These are phyloP conservation scores for Tylopilus rubrobrunneus DNA, from an alignment of 768 basidiomycete genomes.

Conservation along the genomic window DNA sequence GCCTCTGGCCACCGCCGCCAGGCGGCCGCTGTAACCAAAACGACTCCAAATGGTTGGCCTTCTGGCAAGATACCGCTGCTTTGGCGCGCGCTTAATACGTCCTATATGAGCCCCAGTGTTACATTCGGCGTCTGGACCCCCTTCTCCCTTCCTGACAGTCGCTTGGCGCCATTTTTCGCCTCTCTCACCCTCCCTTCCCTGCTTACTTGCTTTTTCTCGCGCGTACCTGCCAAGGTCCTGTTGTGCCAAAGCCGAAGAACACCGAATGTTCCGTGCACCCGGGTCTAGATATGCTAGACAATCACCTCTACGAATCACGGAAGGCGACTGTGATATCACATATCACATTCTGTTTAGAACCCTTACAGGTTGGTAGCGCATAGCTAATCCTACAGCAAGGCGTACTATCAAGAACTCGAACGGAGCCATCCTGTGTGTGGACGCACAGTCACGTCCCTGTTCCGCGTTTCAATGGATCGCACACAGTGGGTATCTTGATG, in stretches of 20 bases:
- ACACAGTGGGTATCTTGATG: no score
- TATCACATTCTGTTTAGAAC: background rate
- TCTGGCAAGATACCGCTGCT: no score
- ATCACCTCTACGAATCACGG: no score
- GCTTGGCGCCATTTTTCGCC: background rate
- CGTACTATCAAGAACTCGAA: no score
- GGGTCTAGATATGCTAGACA: background rate
- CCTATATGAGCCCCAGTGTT: background rate
- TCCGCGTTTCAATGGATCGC: no score
- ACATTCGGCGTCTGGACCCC: background rate
- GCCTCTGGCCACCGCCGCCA: no score
- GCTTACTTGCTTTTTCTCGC: background rate
- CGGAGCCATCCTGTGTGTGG: no score
- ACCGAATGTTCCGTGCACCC: background rate
- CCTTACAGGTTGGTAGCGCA: background rate
- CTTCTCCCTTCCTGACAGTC: background rate
- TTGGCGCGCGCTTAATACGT: background rate
- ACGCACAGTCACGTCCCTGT: no score
- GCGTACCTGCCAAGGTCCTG: background rate
- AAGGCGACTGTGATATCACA: background rate
- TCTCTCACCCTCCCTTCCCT: background rate
- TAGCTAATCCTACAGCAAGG: no score
- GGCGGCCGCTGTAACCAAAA: no score
- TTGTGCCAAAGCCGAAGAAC: background rate
- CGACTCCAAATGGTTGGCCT: no score